Conservation (phyloP, 257 asterid genomes). For the Petunia secreta region DNA sequence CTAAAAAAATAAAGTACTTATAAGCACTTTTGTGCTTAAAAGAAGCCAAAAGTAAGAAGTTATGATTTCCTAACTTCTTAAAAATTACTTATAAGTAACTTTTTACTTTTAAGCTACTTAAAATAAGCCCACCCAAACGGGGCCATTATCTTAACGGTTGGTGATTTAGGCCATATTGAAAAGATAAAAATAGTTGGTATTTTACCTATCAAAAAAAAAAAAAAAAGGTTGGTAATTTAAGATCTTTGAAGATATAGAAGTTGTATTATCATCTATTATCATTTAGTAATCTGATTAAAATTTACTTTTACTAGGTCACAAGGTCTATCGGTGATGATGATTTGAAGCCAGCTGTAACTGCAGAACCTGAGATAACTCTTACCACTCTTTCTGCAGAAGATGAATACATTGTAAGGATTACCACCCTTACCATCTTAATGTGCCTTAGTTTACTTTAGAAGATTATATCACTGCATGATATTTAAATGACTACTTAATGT, state of each 20-base stretch:
- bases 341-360: slow-evolving; percentile 94
- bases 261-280: slow-evolving; percentile 22
- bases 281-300: slow-evolving; percentile 17
- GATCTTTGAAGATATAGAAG: slow-evolving; percentile 4
- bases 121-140: too few species aligned
- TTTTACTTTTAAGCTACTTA: too few species aligned
- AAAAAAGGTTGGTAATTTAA: slow-evolving; percentile 11
- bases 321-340: slow-evolving; percentile 97
- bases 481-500: not conserved
- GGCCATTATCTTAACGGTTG: slow-evolving; percentile 3
- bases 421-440: not conserved
- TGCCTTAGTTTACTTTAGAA: not conserved
- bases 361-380: slow-evolving; percentile 91
- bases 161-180: not conserved
- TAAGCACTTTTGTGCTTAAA: too few species aligned
- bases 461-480: not conserved
- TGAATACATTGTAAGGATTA: slow-evolving; percentile 72
- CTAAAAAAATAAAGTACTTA: too few species aligned
- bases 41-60: too few species aligned
- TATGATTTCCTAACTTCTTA: too few species aligned
- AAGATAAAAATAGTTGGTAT: too few species aligned
- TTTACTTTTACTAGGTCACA: slow-evolving; percentile 63
- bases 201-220: not conserved
- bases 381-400: slow-evolving; percentile 66
- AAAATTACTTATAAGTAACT: too few species aligned